Conservation (phyloP, 257 asterid genomes). For the Linderniella brevidens region DNA sequence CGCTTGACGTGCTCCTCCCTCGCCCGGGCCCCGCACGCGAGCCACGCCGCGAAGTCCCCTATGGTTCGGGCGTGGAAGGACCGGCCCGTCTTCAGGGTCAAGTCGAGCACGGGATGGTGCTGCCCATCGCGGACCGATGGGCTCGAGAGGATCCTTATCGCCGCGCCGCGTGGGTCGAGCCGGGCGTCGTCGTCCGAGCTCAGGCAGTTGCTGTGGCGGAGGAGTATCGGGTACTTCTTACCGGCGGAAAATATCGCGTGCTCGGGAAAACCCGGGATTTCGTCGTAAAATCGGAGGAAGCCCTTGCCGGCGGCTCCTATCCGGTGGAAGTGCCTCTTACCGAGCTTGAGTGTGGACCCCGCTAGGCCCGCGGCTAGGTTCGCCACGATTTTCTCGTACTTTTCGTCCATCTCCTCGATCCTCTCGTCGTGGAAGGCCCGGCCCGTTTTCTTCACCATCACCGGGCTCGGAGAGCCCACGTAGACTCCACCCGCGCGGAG, state of each 20-base stretch:
- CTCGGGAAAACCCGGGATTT: slow-evolving; percentile 27
- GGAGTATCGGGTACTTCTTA: slow-evolving; percentile 18
- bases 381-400: slow-evolving; percentile 39
- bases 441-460: slow-evolving; percentile 38
- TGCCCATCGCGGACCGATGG: slow-evolving; percentile 10
- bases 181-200: slow-evolving; percentile 66
- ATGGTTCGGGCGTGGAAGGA: slow-evolving; percentile 49
- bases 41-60: slow-evolving; percentile 66
- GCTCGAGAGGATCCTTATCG: slow-evolving; percentile 35
- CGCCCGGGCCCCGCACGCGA: slow-evolving; percentile 44
- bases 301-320: slow-evolving; percentile 49
- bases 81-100: slow-evolving; percentile 50
- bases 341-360: slow-evolving; percentile 35
- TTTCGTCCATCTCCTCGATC: slow-evolving; percentile 51
- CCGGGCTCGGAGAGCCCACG: slow-evolving; percentile 40
- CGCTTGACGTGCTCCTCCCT: slow-evolving; percentile 49
- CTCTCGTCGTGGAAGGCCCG: slow-evolving; percentile 27
- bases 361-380: slow-evolving; percentile 51
- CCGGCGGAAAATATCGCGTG: slow-evolving; percentile 35
- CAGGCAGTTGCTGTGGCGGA: slow-evolving; percentile 52
- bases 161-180: slow-evolving; percentile 51
- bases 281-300: slow-evolving; percentile 20
- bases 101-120: slow-evolving; percentile 29
- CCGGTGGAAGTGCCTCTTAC: slow-evolving; percentile 40
- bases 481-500: slow-evolving; percentile 35